Conservation (phyloP, 306 rosid genomes). For the Fagus crenata region DNA sequence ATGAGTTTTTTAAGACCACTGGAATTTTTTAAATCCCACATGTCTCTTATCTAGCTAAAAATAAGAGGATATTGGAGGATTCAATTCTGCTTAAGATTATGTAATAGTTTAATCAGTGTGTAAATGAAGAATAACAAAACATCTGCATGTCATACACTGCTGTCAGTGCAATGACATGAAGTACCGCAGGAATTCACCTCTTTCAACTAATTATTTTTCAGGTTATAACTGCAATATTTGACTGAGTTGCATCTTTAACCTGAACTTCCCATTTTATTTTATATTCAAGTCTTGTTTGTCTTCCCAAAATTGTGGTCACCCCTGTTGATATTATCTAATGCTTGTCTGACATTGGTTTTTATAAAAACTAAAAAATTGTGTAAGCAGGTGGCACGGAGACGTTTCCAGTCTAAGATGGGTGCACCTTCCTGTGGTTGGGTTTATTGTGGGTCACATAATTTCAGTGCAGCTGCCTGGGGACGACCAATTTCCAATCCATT, state of each 20-base stretch:
- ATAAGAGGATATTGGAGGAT: no score
- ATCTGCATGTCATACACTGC: not conserved
- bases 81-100: not conserved
- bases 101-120: not conserved
- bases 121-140: not conserved
- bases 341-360: not conserved
- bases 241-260: not conserved
- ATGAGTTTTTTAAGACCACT: no score
- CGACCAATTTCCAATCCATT: constrained; percentile 50
- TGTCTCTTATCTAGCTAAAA: no score
- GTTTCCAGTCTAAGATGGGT: constrained; percentile 53
- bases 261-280: not conserved
- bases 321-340: not conserved
- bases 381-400: constrained; percentile 65
- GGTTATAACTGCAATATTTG: no score
- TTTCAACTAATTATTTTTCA: no score
- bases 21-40: no score
- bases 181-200: not conserved
- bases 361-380: not conserved
- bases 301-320: not conserved
- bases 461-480: constrained; percentile 93
- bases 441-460: constrained; percentile 83
- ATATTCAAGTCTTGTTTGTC: not conserved
- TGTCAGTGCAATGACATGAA: not conserved
- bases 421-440: constrained; percentile 69